Conservation (phyloP, 345 rosid species). For the Turnera subulata region DNA sequence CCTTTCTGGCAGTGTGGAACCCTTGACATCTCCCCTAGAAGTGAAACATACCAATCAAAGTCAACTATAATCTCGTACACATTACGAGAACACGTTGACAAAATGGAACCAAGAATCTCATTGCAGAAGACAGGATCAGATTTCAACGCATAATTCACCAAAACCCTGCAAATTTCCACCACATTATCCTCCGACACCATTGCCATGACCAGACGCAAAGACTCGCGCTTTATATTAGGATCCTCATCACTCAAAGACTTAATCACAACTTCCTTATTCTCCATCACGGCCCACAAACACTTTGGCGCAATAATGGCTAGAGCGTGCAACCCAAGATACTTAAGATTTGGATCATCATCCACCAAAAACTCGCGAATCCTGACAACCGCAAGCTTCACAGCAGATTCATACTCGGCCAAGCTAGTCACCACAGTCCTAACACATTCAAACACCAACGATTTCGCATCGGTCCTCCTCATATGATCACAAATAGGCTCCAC, state of each 20-base stretch:
- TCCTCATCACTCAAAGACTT: conserved; percentile 83
- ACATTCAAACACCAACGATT: conserved; percentile 86
- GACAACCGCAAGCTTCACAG: conserved; percentile 67
- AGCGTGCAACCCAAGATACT: conserved; percentile 90
- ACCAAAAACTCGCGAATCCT: conserved; percentile 65
- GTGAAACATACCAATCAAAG: conserved; percentile 87
- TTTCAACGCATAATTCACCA: conserved; percentile 77
- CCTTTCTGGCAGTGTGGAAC: conserved; percentile 79
- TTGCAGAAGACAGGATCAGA: conserved; percentile 87
- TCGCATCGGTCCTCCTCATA: conserved; percentile 80
- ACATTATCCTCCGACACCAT: conserved; percentile 84
- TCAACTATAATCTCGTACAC: conserved; percentile 70
- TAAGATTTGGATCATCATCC: conserved; percentile 87
- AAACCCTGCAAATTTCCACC: conserved; percentile 67
- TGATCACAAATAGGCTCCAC: conserved; percentile 82
- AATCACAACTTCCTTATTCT: conserved; percentile 80
- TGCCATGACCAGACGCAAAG: conserved; percentile 76
- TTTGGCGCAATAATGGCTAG: conserved; percentile 55
- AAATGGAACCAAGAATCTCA: conserved; percentile 73
- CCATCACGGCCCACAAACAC: conserved; percentile 81
- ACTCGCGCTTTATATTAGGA: conserved; percentile 71
- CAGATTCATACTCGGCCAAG: conserved; percentile 78
- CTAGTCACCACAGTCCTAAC: conserved; percentile 73
- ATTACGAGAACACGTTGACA: conserved; percentile 62
- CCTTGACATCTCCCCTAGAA: conserved; percentile 89